phyloP scores from a whole-genome alignment of 2,329 filamentous ascomycete species.

The Colletotrichum caudatum region DNA sequence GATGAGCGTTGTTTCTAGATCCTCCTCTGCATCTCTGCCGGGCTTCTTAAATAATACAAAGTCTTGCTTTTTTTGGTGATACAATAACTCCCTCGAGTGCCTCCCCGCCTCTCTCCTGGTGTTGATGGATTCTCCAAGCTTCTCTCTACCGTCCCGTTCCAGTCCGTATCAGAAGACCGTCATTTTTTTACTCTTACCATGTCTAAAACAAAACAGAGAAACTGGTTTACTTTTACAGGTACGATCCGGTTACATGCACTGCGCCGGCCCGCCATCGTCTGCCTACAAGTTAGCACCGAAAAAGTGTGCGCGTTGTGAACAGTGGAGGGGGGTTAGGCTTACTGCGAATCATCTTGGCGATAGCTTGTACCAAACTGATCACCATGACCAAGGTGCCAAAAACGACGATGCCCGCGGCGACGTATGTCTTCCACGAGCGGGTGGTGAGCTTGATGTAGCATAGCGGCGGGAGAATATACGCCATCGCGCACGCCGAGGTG shows the following conservation, averaged over 20 bases:
- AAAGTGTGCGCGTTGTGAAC: too few species aligned
- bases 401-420: constrained; percentile 77
- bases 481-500: constrained; percentile 92
- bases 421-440: constrained; percentile 77
- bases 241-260: constrained; percentile 32
- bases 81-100: background rate
- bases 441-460: constrained; percentile 95
- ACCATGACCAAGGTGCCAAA: constrained; percentile 87
- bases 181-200: constrained; percentile 1
- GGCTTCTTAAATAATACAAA: background rate
- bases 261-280: constrained; percentile 34
- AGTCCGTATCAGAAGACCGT: background rate
- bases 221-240: constrained; percentile 21
- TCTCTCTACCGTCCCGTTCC: background rate
- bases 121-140: background rate
- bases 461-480: constrained; percentile 93
- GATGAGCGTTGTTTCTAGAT: background rate
- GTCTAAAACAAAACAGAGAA: background rate
- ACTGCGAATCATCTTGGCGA: constrained; percentile 74
- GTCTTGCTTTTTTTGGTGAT: background rate
- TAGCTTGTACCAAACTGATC: constrained; percentile 81
- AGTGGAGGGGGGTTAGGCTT: constrained; percentile 42
- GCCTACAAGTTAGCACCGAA: background rate
- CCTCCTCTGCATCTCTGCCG: background rate
- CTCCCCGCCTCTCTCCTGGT: background rate